Evolutionary conservation across 805 yeast genomes (phyloP).

Genomic region (Saccharomycopsis guyanensis): DNA sequence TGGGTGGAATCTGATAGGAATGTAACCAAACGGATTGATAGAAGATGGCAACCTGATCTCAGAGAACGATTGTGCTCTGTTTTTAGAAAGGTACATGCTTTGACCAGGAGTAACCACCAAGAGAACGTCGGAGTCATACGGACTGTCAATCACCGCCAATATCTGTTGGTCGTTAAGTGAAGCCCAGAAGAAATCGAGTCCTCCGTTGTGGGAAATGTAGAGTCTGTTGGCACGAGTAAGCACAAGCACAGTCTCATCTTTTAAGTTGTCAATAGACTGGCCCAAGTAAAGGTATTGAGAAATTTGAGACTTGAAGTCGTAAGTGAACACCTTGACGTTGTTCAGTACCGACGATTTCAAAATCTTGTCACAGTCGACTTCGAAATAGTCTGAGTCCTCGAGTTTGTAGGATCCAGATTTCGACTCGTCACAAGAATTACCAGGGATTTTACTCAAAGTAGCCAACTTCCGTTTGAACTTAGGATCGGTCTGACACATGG

Average conservation of each 20-base stretch:
- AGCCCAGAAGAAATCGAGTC: slow-evolving; percentile 39
- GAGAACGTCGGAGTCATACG: slow-evolving; percentile 48
- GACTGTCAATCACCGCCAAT: slow-evolving; percentile 53
- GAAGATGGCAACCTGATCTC: slow-evolving; percentile 43
- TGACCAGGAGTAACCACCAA: slow-evolving; percentile 37
- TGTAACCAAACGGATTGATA: slow-evolving; percentile 31
- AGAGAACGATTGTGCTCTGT: slow-evolving; percentile 58
- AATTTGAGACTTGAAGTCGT: slow-evolving; percentile 45
- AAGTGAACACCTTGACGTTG: slow-evolving; percentile 33
- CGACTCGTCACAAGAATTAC: slow-evolving; percentile 34
- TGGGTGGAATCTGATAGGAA: slow-evolving; percentile 57
- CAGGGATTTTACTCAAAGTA: slow-evolving; percentile 28
- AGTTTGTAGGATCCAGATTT: slow-evolving; percentile 23
- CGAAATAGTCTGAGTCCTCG: slow-evolving; percentile 26
- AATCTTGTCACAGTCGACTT: slow-evolving; percentile 25
- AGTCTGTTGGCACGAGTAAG: slow-evolving; percentile 45
- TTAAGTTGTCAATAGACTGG: slow-evolving; percentile 35
- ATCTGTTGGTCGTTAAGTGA: slow-evolving; percentile 35
- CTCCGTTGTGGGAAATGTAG: slow-evolving; percentile 68
- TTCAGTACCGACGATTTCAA: slow-evolving; percentile 21
- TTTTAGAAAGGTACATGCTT: slow-evolving; percentile 48
- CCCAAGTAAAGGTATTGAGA: slow-evolving; percentile 55
- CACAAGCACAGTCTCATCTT: slow-evolving; percentile 60
- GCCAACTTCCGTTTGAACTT: slow-evolving; percentile 23
- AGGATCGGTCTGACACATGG: slow-evolving; percentile 24